Evolutionary conservation across 495 filamentous ascomycete species (phyloP).

Genomic region (Annulohypoxylon bovei): DNA sequence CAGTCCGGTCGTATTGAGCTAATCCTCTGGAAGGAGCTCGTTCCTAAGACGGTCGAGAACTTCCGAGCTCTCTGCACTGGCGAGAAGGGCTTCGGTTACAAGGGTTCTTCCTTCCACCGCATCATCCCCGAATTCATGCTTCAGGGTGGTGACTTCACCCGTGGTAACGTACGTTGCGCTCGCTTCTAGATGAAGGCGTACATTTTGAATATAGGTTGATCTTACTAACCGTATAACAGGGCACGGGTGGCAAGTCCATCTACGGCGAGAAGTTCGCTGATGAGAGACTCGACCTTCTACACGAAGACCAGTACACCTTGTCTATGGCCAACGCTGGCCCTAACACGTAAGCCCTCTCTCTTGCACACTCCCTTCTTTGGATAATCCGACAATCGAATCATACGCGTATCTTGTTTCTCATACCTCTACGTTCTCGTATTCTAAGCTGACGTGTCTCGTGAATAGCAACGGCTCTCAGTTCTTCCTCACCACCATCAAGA

Average conservation of each 20-base stretch:
- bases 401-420: slow-evolving; percentile 34
- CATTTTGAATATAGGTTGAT: neutral
- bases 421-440: neutral
- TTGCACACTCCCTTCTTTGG: neutral
- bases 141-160: slow-evolving; percentile 99
- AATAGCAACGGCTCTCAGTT: slow-evolving; percentile 79
- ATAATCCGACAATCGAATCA: slow-evolving; percentile 15
- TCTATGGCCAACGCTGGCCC: slow-evolving; percentile 87
- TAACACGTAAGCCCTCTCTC: slow-evolving; percentile 71
- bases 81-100: slow-evolving; percentile 87
- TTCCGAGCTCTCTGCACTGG: slow-evolving; percentile 94
- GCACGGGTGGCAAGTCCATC: slow-evolving; percentile 87
- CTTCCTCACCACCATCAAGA: slow-evolving; percentile 79
- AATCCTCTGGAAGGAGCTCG: slow-evolving; percentile 84
- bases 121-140: slow-evolving; percentile 98
- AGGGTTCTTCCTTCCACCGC: slow-evolving; percentile 90
- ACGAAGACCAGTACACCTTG: slow-evolving; percentile 70
- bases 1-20: slow-evolving; percentile 87
- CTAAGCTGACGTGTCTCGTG: neutral
- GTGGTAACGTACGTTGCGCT: slow-evolving; percentile 76
- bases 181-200: neutral
- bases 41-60: slow-evolving; percentile 93
- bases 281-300: slow-evolving; percentile 78
- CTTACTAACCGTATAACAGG: slow-evolving; percentile 58
- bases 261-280: slow-evolving; percentile 87